Percentiles rank a stretch among this genome's conserved stretches.
phyloP scores from a whole-genome alignment of 805 yeast species.

The Grigorovia yakushimaensis region DNA sequence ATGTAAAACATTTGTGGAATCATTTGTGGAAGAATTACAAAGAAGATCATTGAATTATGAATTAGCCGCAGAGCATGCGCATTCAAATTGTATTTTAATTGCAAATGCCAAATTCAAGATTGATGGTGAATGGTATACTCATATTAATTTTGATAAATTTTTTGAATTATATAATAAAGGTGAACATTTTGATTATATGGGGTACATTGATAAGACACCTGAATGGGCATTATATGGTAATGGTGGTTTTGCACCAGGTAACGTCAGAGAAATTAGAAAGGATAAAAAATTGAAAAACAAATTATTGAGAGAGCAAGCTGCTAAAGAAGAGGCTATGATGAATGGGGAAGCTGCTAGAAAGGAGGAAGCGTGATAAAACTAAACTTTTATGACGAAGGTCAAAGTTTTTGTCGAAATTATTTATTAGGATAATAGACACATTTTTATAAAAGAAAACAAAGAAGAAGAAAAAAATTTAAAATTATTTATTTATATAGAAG shows the following conservation, averaged over 20 bases:
- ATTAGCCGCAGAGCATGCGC: conserved; percentile 92
- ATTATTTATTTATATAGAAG: too few relatives aligned
- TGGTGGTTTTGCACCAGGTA: conserved; percentile 87
- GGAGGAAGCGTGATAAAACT: too few relatives aligned
- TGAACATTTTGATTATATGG: conserved; percentile 61
- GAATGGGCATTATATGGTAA: conserved; percentile 89
- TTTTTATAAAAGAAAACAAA: too few relatives aligned
- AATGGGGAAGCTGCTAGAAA: neutral
- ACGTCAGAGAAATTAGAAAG: conserved; percentile 50
- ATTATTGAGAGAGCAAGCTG: conserved; percentile 1
- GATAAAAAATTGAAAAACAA: conserved; percentile 36
- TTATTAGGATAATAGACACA: too few relatives aligned
- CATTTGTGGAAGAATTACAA: conserved; percentile 50
- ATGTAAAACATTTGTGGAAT: conserved; percentile 64
- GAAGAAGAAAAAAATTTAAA: too few relatives aligned
- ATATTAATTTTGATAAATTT: conserved; percentile 70
- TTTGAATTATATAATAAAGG: conserved; percentile 62
- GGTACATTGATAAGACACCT: conserved; percentile 74
- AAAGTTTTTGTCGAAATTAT: too few relatives aligned
- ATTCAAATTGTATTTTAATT: conserved; percentile 81
- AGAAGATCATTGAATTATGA: conserved; percentile 64
- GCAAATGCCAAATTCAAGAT: conserved; percentile 67
- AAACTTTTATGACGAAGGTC: too few relatives aligned
- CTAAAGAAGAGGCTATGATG: neutral
- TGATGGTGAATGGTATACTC: conserved; percentile 75